Conservation (phyloP, 345 rosid species). For the Lumnitzera littorea region DNA sequence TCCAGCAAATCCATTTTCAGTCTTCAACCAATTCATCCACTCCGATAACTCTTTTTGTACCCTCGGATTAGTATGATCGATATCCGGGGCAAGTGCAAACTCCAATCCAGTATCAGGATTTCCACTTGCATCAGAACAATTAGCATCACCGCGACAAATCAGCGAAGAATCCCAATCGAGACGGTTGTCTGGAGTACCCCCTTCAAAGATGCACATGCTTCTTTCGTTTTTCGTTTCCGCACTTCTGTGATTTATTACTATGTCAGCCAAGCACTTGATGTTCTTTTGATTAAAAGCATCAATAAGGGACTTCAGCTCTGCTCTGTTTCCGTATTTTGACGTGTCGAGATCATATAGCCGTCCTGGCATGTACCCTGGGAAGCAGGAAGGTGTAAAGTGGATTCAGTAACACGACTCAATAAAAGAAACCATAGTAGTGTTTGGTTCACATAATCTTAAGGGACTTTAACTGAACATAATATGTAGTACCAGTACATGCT, state of each 20-base stretch:
- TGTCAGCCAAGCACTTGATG: slow-evolving; percentile 74
- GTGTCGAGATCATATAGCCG: slow-evolving; percentile 66
- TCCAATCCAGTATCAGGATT: slow-evolving; percentile 56
- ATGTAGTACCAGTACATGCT: too few species aligned
- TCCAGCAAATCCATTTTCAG: slow-evolving; percentile 65
- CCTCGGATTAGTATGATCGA: slow-evolving; percentile 67
- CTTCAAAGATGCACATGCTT: slow-evolving; percentile 71
- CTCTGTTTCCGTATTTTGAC: slow-evolving; percentile 64
- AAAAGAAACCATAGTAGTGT: background rate
- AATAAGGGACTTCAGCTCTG: slow-evolving; percentile 45
- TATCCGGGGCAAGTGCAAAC: slow-evolving; percentile 60
- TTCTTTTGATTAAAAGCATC: slow-evolving; percentile 39
- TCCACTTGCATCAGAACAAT: slow-evolving; percentile 54
- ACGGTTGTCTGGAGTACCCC: slow-evolving; percentile 69
- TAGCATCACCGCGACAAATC: slow-evolving; percentile 47
- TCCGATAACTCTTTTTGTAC: slow-evolving; percentile 66
- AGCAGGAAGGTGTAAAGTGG: background rate
- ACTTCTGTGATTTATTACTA: slow-evolving; percentile 82
- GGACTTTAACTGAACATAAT: too few species aligned
- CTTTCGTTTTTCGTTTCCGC: slow-evolving; percentile 59
- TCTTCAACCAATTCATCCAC: slow-evolving; percentile 91
- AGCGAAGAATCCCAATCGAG: slow-evolving; percentile 83
- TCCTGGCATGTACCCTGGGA: slow-evolving; percentile 81
- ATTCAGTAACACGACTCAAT: background rate
- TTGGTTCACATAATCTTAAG: too few species aligned